Conservation (phyloP, 2,329 filamentous ascomycete genomes). For the Pestalotiopsis sp. region DNA sequence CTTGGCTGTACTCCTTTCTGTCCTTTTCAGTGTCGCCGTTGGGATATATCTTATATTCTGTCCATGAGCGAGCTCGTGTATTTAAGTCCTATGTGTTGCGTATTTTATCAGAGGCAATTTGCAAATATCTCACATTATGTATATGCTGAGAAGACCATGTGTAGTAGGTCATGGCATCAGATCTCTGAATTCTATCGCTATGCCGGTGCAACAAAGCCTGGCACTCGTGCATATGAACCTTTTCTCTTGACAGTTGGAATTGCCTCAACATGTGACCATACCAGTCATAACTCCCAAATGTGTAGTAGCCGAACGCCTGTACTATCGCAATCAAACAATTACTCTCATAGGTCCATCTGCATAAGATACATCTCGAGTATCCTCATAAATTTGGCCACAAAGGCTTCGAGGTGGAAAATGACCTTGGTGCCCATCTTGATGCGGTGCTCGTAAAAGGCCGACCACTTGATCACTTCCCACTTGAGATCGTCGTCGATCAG, state of each 20-base stretch:
- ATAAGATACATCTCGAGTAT: conserved; percentile 89
- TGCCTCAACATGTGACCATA: not conserved
- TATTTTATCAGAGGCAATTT: not conserved
- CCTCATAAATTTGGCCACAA: conserved; percentile 98
- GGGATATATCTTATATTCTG: not conserved
- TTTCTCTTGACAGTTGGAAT: not conserved
- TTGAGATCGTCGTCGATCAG: conserved; percentile 89
- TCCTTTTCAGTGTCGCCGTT: not conserved
- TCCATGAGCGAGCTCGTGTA: not conserved
- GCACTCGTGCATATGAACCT: not conserved
- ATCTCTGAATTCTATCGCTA: not conserved
- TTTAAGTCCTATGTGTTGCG: not conserved
- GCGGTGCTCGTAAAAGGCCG: conserved; percentile 95
- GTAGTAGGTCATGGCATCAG: not conserved
- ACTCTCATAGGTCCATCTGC: conserved; percentile 74
- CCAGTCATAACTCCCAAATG: not conserved
- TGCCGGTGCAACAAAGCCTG: not conserved
- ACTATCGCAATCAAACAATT: not conserved
- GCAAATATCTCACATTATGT: not conserved
- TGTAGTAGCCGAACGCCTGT: conserved; percentile 2
- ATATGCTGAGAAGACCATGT: not conserved
- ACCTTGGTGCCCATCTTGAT: conserved; percentile 92
- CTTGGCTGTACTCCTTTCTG: not conserved
- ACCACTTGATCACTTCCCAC: conserved; percentile 92
- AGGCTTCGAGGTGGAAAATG: conserved; percentile 97